Base-by-base conservation (phyloP, 495 filamentous ascomycete genomes). In the Penicillium chermesinum region DNA sequence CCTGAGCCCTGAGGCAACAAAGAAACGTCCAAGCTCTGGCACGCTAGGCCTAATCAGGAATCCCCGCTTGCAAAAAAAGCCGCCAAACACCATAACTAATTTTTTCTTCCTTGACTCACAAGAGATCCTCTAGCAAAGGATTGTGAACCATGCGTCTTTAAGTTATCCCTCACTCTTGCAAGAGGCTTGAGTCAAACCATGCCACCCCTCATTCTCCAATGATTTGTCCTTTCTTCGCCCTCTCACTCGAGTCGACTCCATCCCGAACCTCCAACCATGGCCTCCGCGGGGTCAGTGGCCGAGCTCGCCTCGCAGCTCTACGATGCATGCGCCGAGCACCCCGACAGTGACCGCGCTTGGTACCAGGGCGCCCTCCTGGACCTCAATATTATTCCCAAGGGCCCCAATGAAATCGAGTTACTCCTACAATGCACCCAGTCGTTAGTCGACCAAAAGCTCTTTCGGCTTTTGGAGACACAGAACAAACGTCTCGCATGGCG, bases 371-470 rank as follows among this genome's bases (percentile, higher is more conserved):
- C 86, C 49, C 68, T 90, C 2, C 59, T 83, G 15, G 69, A 71
- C n/a, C 64, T 86, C 38, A 66, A 71, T 21, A 66, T 88, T 38
- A 72, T 88, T 15, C 81, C 85, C 3, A 38, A 69, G 77, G 5
- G 10, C 4, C 5, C 4, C 25, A 71, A 76, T 45, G 77, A 85
- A 53, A 48, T 83, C 19, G 53, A 70, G 39, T 66, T 80, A 39
- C 78, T 88, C 7, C 55, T 86, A 12, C 62, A 72, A 48, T 79
- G 82, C 48, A 74, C 83, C 41, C 81, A 87, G 63, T 62, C 65
- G 16, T 71, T 89, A 35, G 73, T 79, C 32, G 70, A 85, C 50
- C 82, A 88, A 57, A 83, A 82, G 57, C 70, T 88, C 19, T 81
- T 90, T 47, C 81, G 82, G 34, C 72, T 81, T 10, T 74, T 78